Conservation (phyloP, 2,329 filamentous ascomycete species). For the Monosporascus sp. region DNA sequence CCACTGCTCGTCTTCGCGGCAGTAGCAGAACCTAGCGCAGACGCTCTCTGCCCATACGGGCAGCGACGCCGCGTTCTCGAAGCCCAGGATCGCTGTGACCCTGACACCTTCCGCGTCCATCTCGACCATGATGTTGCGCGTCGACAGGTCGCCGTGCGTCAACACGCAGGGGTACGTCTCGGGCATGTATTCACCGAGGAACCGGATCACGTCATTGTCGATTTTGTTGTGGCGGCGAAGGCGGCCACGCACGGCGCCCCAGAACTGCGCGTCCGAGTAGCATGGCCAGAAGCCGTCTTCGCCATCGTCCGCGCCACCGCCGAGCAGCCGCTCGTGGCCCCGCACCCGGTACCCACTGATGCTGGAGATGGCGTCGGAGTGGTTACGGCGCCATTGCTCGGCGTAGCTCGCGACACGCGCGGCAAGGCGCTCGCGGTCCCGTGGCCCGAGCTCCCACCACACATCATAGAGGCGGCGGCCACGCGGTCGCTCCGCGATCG, state of each 20-base stretch:
- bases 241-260: slow-evolving; percentile 10
- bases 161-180: slow-evolving; percentile 17
- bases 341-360: slow-evolving; percentile 13
- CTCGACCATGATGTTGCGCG: slow-evolving; percentile 16
- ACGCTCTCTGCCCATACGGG: slow-evolving; percentile 21
- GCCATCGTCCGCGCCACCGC: background rate
- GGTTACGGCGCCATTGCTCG: slow-evolving; percentile 16
- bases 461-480: slow-evolving; percentile 21
- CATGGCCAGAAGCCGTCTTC: slow-evolving; percentile 15
- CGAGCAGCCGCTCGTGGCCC: slow-evolving; percentile 16
- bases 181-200: slow-evolving; percentile 17
- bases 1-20: slow-evolving; percentile 22
- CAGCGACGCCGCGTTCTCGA: slow-evolving; percentile 19
- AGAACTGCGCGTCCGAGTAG: slow-evolving; percentile 15
- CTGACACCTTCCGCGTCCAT: slow-evolving; percentile 1
- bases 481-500: slow-evolving; percentile 15
- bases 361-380: slow-evolving; percentile 10
- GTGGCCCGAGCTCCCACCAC: slow-evolving; percentile 15
- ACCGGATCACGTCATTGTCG: slow-evolving; percentile 6
- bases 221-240: slow-evolving; percentile 5
- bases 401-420: slow-evolving; percentile 15
- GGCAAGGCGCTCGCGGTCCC: slow-evolving; percentile 13
- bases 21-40: slow-evolving; percentile 19
- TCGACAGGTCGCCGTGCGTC: slow-evolving; percentile 24
- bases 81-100: slow-evolving; percentile 17